Conservation (phyloP, 345 rosid species). For the Gossypium mustelinum region DNA sequence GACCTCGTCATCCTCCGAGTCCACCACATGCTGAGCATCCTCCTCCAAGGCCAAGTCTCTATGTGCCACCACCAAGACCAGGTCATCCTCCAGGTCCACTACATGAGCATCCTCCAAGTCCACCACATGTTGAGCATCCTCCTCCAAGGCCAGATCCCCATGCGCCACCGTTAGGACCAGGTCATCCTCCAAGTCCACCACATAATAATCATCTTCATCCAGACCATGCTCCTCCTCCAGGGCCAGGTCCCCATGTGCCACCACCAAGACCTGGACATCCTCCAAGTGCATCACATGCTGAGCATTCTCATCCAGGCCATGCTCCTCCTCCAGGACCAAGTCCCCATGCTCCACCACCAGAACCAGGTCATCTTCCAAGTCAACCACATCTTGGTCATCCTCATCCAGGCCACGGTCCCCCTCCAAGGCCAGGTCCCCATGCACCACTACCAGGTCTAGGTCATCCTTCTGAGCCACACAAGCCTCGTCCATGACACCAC, state of each 20-base stretch:
- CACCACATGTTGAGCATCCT: neutral
- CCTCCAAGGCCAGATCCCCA: slow-evolving; percentile 17
- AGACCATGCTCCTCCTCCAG: neutral
- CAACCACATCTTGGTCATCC: no score
- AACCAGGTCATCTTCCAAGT: slow-evolving; percentile 4
- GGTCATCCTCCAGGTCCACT: no score
- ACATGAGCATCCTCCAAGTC: no score
- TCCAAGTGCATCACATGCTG: no score
- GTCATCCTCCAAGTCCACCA: neutral
- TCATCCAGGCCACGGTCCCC: neutral
- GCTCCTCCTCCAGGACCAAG: slow-evolving; percentile 12
- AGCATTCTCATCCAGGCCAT: no score
- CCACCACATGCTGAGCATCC: no score
- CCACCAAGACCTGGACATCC: neutral
- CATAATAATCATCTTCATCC: no score
- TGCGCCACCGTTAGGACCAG: slow-evolving; percentile 17
- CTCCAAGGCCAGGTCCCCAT: slow-evolving; percentile 14
- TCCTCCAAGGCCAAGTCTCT: neutral
- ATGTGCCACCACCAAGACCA: no score
- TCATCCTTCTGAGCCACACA: neutral
- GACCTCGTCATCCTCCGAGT: no score
- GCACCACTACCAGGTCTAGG: slow-evolving; percentile 15
- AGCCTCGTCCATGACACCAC: no score
- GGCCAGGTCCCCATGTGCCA: no score
- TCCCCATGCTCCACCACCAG: slow-evolving; percentile 17